Evolutionary conservation across 2,329 filamentous ascomycete species (phyloP).

Genomic region (Chaetomiaceae sp.): DNA sequence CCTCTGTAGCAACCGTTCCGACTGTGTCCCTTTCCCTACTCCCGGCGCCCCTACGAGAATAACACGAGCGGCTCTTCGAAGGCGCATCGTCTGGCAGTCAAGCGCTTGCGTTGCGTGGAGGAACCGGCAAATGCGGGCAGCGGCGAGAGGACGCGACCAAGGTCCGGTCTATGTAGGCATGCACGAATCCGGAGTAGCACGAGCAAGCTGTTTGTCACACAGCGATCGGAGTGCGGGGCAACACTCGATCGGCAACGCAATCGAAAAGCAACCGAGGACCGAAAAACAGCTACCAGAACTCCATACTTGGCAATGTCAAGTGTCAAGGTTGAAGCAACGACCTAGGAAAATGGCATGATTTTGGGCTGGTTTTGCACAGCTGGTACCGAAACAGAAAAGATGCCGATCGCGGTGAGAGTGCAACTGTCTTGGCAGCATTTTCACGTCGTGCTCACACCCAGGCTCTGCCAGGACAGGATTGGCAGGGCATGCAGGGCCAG

Average conservation of each 20-base stretch:
- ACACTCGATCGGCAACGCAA: slow-evolving; percentile 12
- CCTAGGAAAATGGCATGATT: not conserved
- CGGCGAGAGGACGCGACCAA: too few species aligned
- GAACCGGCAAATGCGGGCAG: too few species aligned
- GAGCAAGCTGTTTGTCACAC: slow-evolving; percentile 2
- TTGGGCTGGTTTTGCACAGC: not conserved
- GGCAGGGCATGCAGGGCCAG: slow-evolving; percentile 1
- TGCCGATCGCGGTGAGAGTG: not conserved
- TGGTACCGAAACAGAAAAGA: not conserved
- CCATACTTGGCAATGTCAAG: slow-evolving; percentile 7
- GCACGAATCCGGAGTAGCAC: not conserved
- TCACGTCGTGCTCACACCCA: not conserved
- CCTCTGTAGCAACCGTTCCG: slow-evolving; percentile 76
- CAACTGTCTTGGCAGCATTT: slow-evolving; percentile 5
- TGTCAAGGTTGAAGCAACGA: not conserved
- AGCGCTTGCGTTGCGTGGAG: not conserved
- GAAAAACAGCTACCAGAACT: slow-evolving; percentile 10
- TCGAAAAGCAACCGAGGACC: slow-evolving; percentile 23
- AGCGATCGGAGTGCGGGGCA: slow-evolving; percentile 22
- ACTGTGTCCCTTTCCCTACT: slow-evolving; percentile 95
- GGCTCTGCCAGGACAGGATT: slow-evolving; percentile 7
- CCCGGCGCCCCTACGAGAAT: slow-evolving; percentile 96
- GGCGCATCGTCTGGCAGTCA: slow-evolving; percentile 47
- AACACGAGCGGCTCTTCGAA: slow-evolving; percentile 79
- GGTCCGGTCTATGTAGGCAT: not conserved